Percentiles rank a stretch among this genome's conserved stretches.
Evolutionary conservation across 1,139 yeast species (phyloP).

Genomic region (Saccharomyces hybrid): DNA sequence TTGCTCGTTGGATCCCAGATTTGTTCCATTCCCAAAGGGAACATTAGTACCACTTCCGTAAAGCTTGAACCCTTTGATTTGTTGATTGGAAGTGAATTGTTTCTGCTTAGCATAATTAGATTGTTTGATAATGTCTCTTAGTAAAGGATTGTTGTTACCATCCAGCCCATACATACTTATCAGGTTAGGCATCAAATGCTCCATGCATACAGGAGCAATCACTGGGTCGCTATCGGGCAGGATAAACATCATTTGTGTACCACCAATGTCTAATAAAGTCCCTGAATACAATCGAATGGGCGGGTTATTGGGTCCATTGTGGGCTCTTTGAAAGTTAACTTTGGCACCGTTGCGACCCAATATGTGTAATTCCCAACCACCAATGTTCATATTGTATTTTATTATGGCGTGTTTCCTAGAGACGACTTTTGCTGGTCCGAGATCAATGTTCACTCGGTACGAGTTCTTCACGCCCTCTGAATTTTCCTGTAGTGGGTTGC

Average conservation of each 20-base stretch:
- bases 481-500: constrained; percentile 1
- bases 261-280: constrained; percentile 86
- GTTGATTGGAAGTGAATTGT: constrained; percentile 3
- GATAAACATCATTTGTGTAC: constrained; percentile 98
- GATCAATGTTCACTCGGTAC: constrained; percentile 60
- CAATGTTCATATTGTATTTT: constrained; percentile 57
- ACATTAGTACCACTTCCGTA: constrained; percentile 18
- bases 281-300: constrained; percentile 68
- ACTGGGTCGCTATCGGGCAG: constrained; percentile 84
- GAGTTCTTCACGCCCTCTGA: constrained; percentile 4
- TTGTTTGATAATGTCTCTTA: constrained; percentile 18
- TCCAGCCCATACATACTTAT: constrained; percentile 19
- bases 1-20: background rate
- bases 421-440: constrained; percentile 93
- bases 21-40: background rate
- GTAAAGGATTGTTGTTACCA: constrained; percentile 15
- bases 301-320: constrained; percentile 35
- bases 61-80: constrained; percentile 28
- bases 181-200: constrained; percentile 31
- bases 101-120: constrained; percentile 10
- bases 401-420: constrained; percentile 82
- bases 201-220: constrained; percentile 46
- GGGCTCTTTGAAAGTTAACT: constrained; percentile 59
- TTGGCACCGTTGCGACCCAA: constrained; percentile 88
- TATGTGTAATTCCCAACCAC: constrained; percentile 78